Percentiles rank a stretch among this genome's conserved stretches.
Conservation (phyloP, 2,329 filamentous ascomycete species). For the Sarocladium brachiariae region DNA sequence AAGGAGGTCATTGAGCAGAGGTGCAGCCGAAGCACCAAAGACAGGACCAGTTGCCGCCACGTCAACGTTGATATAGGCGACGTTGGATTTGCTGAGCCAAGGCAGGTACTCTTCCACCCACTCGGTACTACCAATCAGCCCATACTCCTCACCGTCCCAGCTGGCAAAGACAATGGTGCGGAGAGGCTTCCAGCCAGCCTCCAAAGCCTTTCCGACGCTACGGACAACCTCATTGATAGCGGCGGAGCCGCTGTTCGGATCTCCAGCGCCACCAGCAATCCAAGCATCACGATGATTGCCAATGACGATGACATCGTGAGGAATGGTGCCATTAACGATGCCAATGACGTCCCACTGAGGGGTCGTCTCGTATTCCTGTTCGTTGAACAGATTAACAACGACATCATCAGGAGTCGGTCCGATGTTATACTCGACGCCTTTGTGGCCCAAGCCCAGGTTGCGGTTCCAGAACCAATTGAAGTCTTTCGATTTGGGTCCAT, state of each 20-base stretch:
- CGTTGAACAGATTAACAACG: conserved; percentile 66
- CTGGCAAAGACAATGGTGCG: conserved; percentile 87
- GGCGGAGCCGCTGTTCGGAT: conserved; percentile 78
- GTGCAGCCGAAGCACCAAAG: conserved; percentile 63
- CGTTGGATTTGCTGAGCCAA: conserved; percentile 65
- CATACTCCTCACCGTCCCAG: conserved; percentile 82
- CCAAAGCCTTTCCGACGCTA: conserved; percentile 64
- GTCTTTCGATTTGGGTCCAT: conserved; percentile 70
- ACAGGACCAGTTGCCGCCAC: conserved; percentile 59
- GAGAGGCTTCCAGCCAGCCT: conserved; percentile 53
- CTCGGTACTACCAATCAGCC: conserved; percentile 78
- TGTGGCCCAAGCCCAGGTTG: conserved; percentile 66
- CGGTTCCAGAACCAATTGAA: conserved; percentile 66
- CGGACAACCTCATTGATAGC: conserved; percentile 72
- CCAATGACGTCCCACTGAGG: conserved; percentile 90
- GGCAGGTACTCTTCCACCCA: conserved; percentile 88
- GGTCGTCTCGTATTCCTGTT: conserved; percentile 76
- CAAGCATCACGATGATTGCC: conserved; percentile 92
- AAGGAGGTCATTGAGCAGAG: conserved; percentile 67
- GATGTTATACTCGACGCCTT: conserved; percentile 77
- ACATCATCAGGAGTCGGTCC: conserved; percentile 71
- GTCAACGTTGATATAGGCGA: conserved; percentile 85
- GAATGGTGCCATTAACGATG: conserved; percentile 78
- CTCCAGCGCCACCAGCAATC: conserved; percentile 77
- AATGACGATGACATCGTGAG: conserved; percentile 79